Percentiles rank a stretch among this genome's conserved stretches.
phyloP scores from a whole-genome alignment of 2,329 filamentous ascomycete genomes.

The Colletotrichum sp. region DNA sequence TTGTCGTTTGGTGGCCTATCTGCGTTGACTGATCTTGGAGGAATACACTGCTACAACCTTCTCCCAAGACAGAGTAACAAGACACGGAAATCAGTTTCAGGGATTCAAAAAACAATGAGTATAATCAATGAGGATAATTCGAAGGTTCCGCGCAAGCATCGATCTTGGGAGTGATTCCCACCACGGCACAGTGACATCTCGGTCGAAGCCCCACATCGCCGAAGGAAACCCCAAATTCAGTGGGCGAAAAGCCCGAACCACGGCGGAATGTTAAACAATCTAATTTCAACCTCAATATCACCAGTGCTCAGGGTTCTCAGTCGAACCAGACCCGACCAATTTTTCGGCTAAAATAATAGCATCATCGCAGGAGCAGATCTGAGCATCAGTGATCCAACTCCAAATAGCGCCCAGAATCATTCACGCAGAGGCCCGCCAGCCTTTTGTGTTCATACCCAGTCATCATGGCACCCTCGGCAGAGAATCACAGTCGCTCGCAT shows the following conservation, averaged over 20 bases:
- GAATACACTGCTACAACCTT: not conserved
- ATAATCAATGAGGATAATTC: not conserved
- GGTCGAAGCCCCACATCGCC: conserved; percentile 16
- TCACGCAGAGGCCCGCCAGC: not conserved
- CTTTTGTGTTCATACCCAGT: not conserved
- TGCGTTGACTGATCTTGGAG: not conserved
- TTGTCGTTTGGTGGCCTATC: not conserved
- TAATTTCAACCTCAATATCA: not conserved
- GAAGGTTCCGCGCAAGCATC: not conserved
- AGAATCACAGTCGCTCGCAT: conserved; percentile 78
- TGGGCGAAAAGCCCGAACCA: conserved; percentile 11
- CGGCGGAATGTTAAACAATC: not conserved
- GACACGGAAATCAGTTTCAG: not conserved
- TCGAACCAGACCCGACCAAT: not conserved
- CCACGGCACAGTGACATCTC: not conserved
- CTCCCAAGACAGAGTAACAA: not conserved
- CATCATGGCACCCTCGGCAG: conserved; percentile 60
- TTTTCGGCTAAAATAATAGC: not conserved
- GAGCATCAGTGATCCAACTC: not conserved
- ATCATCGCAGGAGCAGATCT: not conserved
- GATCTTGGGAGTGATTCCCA: not conserved
- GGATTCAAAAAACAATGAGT: not conserved
- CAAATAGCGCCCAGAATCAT: not conserved
- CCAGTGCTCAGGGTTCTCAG: not conserved
- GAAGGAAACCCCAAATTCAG: conserved; percentile 11